phyloP scores from a whole-genome alignment of 2,329 filamentous ascomycete genomes.

The Hymenoscyphus infarciens region DNA sequence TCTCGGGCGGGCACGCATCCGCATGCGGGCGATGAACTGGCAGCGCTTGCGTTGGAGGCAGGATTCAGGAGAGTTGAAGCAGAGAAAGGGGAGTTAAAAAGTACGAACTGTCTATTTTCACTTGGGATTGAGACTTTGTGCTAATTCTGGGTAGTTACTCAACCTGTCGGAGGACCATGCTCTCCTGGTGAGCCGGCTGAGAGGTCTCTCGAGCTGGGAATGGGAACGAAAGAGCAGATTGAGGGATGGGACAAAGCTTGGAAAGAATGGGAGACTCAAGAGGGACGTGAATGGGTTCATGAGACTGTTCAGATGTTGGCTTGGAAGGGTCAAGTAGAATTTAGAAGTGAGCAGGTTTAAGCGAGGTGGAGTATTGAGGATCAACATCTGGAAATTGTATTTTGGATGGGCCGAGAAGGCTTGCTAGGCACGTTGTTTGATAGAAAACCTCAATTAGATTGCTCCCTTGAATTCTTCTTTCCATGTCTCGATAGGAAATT shows the following conservation, averaged over 20 bases:
- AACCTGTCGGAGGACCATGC: not conserved
- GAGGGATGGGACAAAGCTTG: not conserved
- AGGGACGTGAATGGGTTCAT: not conserved
- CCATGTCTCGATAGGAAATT: too few relatives aligned
- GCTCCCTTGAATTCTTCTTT: too few relatives aligned
- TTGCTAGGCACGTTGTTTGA: too few relatives aligned
- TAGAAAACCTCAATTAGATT: too few relatives aligned
- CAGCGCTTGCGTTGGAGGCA: not conserved
- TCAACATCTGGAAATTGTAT: not conserved
- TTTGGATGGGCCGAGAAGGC: not conserved
- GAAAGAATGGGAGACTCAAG: not conserved
- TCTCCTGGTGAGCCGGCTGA: not conserved
- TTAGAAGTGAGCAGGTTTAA: not conserved
- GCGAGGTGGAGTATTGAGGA: not conserved
- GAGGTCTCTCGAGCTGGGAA: not conserved
- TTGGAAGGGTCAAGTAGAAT: not conserved
- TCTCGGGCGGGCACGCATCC: not conserved
- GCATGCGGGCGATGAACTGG: not conserved
- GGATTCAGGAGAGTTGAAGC: not conserved
- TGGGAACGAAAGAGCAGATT: not conserved
- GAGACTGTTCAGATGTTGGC: slow-evolving; percentile 1
- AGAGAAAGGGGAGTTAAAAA: not conserved
- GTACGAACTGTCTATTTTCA: not conserved
- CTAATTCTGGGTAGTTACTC: not conserved
- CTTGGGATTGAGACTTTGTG: not conserved